phyloP scores from a whole-genome alignment of 106 monocot genomes.

The Allium cepa region DNA sequence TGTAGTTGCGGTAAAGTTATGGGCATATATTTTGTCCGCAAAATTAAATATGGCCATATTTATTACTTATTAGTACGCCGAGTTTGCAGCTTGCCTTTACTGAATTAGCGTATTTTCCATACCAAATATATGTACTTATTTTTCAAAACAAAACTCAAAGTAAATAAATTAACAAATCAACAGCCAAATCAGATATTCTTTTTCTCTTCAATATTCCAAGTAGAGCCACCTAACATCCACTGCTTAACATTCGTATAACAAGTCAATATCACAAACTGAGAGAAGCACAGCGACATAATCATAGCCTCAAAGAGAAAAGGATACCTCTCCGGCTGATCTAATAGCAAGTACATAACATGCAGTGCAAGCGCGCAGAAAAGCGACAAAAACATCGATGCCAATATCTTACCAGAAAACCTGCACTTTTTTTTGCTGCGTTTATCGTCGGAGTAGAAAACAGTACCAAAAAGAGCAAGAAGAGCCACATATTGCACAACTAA shows the following conservation, averaged over 20 bases:
- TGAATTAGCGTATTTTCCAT: too few species aligned
- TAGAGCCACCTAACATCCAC: conserved; percentile 24
- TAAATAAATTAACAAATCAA: background rate
- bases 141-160: background rate
- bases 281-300: conserved; percentile 83
- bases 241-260: conserved; percentile 72
- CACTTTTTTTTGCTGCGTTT: conserved; percentile 4
- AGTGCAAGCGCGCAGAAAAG: conserved; percentile 35
- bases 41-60: too few species aligned
- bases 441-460: conserved; percentile 41
- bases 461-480: conserved; percentile 52
- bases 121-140: background rate
- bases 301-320: conserved; percentile 96
- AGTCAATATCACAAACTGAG: conserved; percentile 68
- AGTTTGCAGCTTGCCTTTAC: too few species aligned
- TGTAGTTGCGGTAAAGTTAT: too few species aligned
- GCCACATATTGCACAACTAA: conserved; percentile 68
- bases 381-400: conserved; percentile 17
- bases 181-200: conserved; percentile 51
- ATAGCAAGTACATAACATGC: conserved; percentile 39
- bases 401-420: conserved; percentile 12
- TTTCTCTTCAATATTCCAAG: conserved; percentile 23
- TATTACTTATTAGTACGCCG: too few species aligned
- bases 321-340: conserved; percentile 65
- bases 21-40: too few species aligned